Conservation (phyloP, 2,329 filamentous ascomycete genomes). For the Dothideomycetidae sp. region DNA sequence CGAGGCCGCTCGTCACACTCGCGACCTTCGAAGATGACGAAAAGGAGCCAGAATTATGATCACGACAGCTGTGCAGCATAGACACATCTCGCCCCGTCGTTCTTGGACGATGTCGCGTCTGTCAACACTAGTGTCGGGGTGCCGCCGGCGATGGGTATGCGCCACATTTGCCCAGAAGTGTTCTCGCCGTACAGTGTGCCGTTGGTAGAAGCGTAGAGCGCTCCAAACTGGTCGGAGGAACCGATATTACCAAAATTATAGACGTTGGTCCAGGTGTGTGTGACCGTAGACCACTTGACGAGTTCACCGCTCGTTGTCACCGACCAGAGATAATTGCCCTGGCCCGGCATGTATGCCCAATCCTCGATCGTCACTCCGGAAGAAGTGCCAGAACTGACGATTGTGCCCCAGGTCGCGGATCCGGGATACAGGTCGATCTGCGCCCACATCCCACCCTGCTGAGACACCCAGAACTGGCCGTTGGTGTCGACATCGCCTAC, state of each 20-base stretch:
- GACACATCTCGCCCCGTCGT: not conserved
- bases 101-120: not conserved
- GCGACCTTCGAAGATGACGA: too few species aligned
- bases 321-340: not conserved
- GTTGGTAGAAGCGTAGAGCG: not conserved
- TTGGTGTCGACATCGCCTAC: not conserved
- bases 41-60: too few species aligned
- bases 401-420: not conserved
- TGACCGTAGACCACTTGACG: not conserved
- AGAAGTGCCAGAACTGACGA: not conserved
- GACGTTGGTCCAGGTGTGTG: not conserved
- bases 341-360: not conserved
- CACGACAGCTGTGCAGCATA: not conserved
- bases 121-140: not conserved
- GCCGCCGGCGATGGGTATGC: not conserved
- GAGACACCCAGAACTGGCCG: not conserved
- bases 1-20: too few species aligned
- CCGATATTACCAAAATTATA: not conserved
- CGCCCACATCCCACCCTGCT: not conserved
- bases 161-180: not conserved
- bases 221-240: not conserved
- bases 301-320: not conserved
- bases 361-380: not conserved
- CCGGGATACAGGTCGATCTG: not conserved
- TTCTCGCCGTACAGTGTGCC: not conserved